Percentiles rank a stretch among this genome's conserved stretches.
These are phyloP conservation scores for Lenzites betulinus DNA, from an alignment of 768 basidiomycete genomes.

Conservation along the genomic window DNA sequence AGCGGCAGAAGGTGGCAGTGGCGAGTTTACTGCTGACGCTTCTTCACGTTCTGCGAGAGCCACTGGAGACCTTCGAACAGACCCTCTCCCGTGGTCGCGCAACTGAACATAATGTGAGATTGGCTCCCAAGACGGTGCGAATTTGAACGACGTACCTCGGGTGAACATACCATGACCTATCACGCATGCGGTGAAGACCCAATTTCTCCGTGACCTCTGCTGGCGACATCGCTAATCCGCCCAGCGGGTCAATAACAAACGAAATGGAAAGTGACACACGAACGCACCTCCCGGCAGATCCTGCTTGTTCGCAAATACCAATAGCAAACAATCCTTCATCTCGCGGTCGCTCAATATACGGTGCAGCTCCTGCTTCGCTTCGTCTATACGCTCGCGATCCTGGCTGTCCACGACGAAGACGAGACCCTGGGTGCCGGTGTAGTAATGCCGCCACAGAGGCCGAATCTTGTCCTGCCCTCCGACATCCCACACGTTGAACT, in stretches of 20 bases:
- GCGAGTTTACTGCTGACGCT: constrained; percentile 67
- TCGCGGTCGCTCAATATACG: constrained; percentile 95
- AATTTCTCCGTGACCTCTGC: constrained; percentile 98
- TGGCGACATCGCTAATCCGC: constrained; percentile 87
- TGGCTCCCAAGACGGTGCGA: constrained; percentile 1
- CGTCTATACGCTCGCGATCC: constrained; percentile 93
- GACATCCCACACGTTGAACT: constrained; percentile 95
- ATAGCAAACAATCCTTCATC: constrained; percentile 95
- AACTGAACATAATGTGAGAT: constrained; percentile 49
- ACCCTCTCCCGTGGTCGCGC: constrained; percentile 95
- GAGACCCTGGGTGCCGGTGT: constrained; percentile 97
- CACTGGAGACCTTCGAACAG: constrained; percentile 97
- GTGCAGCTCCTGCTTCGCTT: constrained; percentile 94
- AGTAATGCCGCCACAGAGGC: constrained; percentile 98
- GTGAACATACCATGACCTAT: constrained; percentile 98
- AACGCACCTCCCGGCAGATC: constrained; percentile 91
- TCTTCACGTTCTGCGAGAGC: constrained; percentile 97
- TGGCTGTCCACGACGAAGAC: constrained; percentile 98
- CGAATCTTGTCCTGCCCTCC: constrained; percentile 99
- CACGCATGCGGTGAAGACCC: constrained; percentile 93
- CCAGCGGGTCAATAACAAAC: not conserved
- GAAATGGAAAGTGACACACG: not conserved
- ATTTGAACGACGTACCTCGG: constrained; percentile 67
- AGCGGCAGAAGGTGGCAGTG: constrained; percentile 10
- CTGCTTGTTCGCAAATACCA: constrained; percentile 99